Evolutionary conservation across 2,329 filamentous ascomycete genomes (phyloP), one percentile per base, ranked within the genome.

Genomic region (Trichoderma oligosporum): DNA sequence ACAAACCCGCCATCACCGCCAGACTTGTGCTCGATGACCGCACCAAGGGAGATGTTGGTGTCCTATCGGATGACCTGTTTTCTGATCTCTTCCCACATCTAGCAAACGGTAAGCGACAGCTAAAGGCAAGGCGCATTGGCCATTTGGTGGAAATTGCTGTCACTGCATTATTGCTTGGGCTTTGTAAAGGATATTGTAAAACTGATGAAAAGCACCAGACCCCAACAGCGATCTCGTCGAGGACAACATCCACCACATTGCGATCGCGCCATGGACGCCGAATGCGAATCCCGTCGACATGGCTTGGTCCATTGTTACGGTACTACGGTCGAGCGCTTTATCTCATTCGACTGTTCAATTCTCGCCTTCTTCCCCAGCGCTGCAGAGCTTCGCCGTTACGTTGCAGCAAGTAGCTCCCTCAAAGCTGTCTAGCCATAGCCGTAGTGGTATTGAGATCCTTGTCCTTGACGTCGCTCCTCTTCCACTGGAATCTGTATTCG

Each of bases 11-110:
- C 41, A 80, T 96, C 58, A 82, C 89, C 58, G 92, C 91, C 57
- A 85, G 88, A 58, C 79, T 97, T 49, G 82, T 95, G 35, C 83
- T 97, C 57, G 91, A 96, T 72, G 88, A 91, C 68, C 87, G 88
- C 70, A 80, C 96, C 66, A 89, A 87, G 73, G 90, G 89, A 53
- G 90, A 96, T 68, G 81, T 92, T 61, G 94, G 91, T 61, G 82
- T 94, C 62, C 74, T 97, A 53, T 96, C 93, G 11, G 87, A 91
- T 66, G 91, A 96, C 71, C 79, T 99, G 51, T 91, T 92, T 66
- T 78, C 81, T 45, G 88, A 95, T 68, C 80, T 97, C 51, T 91
- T 95, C 74, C 85, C 89, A 61, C 76, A 83, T 65, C 67, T 81
- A 64, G 73, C 74, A 63, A 66, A 77, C 67, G 71, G 82, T 85